A percentile compares a stretch with the other conserved stretches of the same genome.
These are phyloP conservation scores for Ramaria rubella DNA, from an alignment of 768 basidiomycete genomes.

Conservation along the genomic window DNA sequence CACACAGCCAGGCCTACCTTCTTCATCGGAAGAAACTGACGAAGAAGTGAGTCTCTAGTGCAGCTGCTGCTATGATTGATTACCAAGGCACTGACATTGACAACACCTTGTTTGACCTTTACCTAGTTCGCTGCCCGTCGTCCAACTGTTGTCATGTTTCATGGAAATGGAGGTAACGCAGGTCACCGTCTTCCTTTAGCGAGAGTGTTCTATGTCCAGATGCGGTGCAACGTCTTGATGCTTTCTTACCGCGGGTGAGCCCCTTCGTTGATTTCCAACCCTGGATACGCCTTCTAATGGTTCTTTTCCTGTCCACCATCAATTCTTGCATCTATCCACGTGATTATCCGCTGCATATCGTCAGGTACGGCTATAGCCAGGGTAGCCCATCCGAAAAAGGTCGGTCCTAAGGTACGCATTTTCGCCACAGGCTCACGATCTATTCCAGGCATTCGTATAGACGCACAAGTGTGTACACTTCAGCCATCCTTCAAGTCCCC, in stretches of 20 bases:
- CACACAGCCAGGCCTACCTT: no score
- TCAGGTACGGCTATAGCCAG: conserved; percentile 82
- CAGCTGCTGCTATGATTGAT: background rate
- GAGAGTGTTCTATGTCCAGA: conserved; percentile 67
- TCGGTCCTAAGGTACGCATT: conserved; percentile 19
- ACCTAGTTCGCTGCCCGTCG: conserved; percentile 41
- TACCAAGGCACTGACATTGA: background rate
- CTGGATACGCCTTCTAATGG: background rate
- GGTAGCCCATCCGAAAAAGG: conserved; percentile 84
- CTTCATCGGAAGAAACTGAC: conserved; percentile 33
- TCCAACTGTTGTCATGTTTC: conserved; percentile 90
- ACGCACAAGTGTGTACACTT: conserved; percentile 61
- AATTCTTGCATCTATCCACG: background rate
- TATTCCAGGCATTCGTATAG: conserved; percentile 63
- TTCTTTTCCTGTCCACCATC: background rate
- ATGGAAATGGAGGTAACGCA: conserved; percentile 82
- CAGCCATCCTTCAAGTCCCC: background rate
- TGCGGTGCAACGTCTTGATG: conserved; percentile 93
- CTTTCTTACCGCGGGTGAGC: conserved; percentile 85
- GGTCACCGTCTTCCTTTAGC: conserved; percentile 91
- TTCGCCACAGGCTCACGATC: background rate
- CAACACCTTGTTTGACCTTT: background rate
- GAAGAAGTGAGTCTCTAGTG: conserved; percentile 47
- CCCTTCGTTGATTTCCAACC: background rate
- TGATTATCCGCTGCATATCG: background rate